Percentiles rank a stretch among this genome's conserved stretches.
Conservation (phyloP, 164 flowering plant genomes). For the Santalum album region DNA sequence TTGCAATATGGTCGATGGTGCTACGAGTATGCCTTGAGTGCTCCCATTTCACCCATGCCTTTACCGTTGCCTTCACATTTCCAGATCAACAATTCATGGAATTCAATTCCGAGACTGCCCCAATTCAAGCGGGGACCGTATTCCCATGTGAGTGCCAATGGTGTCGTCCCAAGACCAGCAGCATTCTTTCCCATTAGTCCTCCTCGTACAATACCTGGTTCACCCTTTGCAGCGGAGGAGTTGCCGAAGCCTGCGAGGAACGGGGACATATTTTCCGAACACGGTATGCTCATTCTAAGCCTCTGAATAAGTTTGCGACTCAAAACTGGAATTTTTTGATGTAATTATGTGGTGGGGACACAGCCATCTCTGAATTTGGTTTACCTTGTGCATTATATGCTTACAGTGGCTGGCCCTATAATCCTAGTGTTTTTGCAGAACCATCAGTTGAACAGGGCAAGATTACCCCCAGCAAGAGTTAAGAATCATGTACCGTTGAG, state of each 20-base stretch:
- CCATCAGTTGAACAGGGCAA: slow-evolving; percentile 35
- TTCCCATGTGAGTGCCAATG: slow-evolving; percentile 30
- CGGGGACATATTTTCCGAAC: slow-evolving; percentile 76
- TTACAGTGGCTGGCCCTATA: slow-evolving; percentile 3
- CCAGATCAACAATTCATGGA: slow-evolving; percentile 30
- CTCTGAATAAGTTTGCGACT: slow-evolving; percentile 3
- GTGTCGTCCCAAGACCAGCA: slow-evolving; percentile 30
- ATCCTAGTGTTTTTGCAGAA: slow-evolving; percentile 42
- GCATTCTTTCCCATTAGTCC: slow-evolving; percentile 30
- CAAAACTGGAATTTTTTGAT: neutral
- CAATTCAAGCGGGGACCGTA: slow-evolving; percentile 23
- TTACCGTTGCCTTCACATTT: slow-evolving; percentile 20
- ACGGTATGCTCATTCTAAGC: slow-evolving; percentile 43
- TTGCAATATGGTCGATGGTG: slow-evolving; percentile 34
- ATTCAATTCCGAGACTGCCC: slow-evolving; percentile 19
- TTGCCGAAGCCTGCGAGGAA: slow-evolving; percentile 60
- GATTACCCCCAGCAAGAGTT: slow-evolving; percentile 33
- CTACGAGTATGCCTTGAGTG: slow-evolving; percentile 16
- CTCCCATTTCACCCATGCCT: slow-evolving; percentile 16
- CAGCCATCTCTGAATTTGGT: neutral
- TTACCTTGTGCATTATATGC: slow-evolving; percentile 3
- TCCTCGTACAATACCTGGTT: slow-evolving; percentile 27
- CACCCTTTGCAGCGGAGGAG: slow-evolving; percentile 38
- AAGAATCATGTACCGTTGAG: slow-evolving; percentile 30
- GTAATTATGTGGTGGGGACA: slow-evolving; percentile 1